Percentiles rank a stretch among this genome's conserved stretches.
Evolutionary conservation across 1,139 yeast genomes (phyloP).

Genomic region (Magnusiomyces tetraspermus): DNA sequence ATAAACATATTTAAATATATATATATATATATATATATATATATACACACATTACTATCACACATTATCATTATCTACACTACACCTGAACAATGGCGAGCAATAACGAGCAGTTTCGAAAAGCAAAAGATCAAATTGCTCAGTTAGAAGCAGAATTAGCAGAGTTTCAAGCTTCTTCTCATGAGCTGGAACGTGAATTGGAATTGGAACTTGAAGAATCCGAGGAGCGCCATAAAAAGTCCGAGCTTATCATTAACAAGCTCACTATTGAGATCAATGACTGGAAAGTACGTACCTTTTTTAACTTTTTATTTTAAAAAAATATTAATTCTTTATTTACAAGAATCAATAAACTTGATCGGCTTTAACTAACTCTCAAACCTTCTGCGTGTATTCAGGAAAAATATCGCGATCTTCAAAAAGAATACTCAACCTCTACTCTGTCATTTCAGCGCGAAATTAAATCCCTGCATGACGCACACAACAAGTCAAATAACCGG

Average conservation of each 20-base stretch:
- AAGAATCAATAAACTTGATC: no score
- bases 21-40: no score
- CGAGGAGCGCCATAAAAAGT: slow-evolving; percentile 24
- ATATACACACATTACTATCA: no score
- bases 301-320: neutral
- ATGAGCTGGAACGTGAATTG: slow-evolving; percentile 31
- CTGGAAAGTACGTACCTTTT: slow-evolving; percentile 20
- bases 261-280: slow-evolving; percentile 22
- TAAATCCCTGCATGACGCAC: slow-evolving; percentile 24
- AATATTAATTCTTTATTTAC: neutral
- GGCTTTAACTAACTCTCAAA: neutral
- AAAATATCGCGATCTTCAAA: slow-evolving; percentile 23
- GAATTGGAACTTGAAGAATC: slow-evolving; percentile 32
- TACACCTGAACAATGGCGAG: no score
- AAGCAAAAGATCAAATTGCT: slow-evolving; percentile 28
- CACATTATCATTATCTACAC: no score
- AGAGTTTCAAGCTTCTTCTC: slow-evolving; percentile 32
- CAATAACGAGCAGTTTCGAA: neutral
- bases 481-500: slow-evolving; percentile 22
- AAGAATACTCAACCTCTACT: slow-evolving; percentile 26
- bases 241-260: slow-evolving; percentile 21
- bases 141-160: slow-evolving; percentile 32
- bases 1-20: no score
- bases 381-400: slow-evolving; percentile 9
- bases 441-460: slow-evolving; percentile 26